Base-by-base conservation (phyloP, 2,329 filamentous ascomycete species). In the Atkinsonella hypoxylon region DNA sequence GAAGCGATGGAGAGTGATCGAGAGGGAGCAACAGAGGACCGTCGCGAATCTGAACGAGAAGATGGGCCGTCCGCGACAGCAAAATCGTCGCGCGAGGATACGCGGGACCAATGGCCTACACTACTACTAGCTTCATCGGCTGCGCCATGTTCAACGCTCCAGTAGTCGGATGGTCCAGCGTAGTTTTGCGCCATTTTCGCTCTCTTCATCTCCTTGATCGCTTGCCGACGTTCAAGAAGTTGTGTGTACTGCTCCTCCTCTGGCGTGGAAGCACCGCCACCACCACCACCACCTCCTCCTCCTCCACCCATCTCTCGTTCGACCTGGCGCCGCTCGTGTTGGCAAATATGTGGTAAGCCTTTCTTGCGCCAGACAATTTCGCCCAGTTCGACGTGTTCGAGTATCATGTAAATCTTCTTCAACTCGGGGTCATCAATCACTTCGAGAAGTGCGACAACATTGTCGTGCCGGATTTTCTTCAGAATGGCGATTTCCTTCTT, bases 401-500 rank as follows among this genome's bases (percentile, higher is more conserved):
- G 77, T 18, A 97, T 88, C 70, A 98, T 91, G 70, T 98, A 98
- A 55, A 98, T 95, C 70, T 98, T 98, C 71, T 94, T 93, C 52
- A 89, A 81, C 61, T 89, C 88, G 1, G 91, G 91, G 64, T 98
- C 93, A 64, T 98, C 93, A 60, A 98, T 97, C 61, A 98, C 90
- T 70, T 98, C 93, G 56, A 97, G 78, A 39, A 98, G 75, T 59
- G 88, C 90, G 55, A 98, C 93, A 40, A 98, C 88, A 62, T 98
- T 96, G n/a, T 88, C 85, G 66, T 98, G 93, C 31, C 91, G 84
- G 49, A 95, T 95, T 72, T 98, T 98, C 68, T 98, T 98, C 60
- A 98, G 75, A 52, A 98, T 97, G 63, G 93, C 93, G 56, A 98
- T 95, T 70, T 98, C 93, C 64, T 87, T 85, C 71, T 95, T 96